phyloP scores from a whole-genome alignment of 768 basidiomycete species.

The Pilatotrama ljubarskyi region DNA sequence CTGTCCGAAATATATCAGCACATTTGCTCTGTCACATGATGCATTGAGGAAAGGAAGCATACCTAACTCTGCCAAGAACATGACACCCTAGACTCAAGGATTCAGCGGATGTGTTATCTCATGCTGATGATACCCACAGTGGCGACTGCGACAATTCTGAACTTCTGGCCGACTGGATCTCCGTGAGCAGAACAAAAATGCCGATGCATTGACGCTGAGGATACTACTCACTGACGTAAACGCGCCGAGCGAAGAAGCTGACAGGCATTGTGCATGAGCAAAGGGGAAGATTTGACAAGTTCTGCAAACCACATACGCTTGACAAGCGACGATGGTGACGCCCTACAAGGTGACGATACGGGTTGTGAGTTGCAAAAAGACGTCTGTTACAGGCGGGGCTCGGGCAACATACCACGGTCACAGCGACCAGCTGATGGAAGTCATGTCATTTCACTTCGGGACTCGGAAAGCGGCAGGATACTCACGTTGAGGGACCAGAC shows the following conservation, averaged over 20 bases:
- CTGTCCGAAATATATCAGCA: neutral
- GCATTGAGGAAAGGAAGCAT: neutral
- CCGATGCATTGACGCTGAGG: neutral
- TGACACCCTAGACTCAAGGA: neutral
- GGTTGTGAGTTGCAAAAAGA: neutral
- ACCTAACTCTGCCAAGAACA: neutral
- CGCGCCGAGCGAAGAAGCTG: neutral
- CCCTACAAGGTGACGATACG: neutral
- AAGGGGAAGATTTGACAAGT: neutral
- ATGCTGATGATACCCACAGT: neutral
- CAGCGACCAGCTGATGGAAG: neutral
- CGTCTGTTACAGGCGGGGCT: neutral
- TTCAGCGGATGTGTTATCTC: neutral
- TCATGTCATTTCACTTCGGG: neutral
- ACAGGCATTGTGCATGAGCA: neutral
- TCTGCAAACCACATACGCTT: neutral
- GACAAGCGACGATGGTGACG: neutral
- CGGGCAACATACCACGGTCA: neutral
- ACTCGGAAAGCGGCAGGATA: neutral
- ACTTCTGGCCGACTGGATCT: neutral
- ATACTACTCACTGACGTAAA: neutral
- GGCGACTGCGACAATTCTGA: neutral
- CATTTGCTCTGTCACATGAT: neutral
- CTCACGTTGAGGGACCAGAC: constrained; percentile 4
- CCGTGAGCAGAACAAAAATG: neutral